Percentiles rank a stretch among this genome's conserved stretches.
Conservation (phyloP, 805 yeast genomes). For the Candida golubevii region DNA sequence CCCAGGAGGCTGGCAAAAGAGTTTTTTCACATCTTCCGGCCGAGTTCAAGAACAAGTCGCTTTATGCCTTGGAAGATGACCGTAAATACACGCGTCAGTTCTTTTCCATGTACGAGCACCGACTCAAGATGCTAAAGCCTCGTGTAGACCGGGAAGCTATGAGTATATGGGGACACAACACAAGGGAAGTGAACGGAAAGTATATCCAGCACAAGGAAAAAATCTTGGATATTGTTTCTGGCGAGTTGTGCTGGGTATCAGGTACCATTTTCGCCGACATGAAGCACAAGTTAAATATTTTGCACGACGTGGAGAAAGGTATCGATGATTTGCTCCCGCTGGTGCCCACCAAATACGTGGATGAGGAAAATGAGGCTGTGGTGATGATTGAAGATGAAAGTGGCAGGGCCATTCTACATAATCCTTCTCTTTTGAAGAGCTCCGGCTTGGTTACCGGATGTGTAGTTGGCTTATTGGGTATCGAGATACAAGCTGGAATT, state of each 20-base stretch:
- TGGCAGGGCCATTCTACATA: slow-evolving; percentile 73
- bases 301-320: slow-evolving; percentile 70
- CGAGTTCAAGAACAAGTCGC: slow-evolving; percentile 16
- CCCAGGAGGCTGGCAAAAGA: background rate
- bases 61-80: slow-evolving; percentile 16
- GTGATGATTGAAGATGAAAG: slow-evolving; percentile 85
- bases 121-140: slow-evolving; percentile 29
- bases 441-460: slow-evolving; percentile 80
- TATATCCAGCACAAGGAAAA: slow-evolving; percentile 32
- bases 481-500: slow-evolving; percentile 77
- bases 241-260: slow-evolving; percentile 70
- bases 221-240: slow-evolving; percentile 57
- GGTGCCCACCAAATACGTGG: slow-evolving; percentile 29
- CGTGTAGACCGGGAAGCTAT: slow-evolving; percentile 32
- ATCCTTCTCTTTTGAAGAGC: slow-evolving; percentile 50
- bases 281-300: slow-evolving; percentile 78
- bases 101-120: slow-evolving; percentile 40
- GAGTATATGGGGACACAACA: slow-evolving; percentile 53
- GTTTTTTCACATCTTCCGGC: background rate
- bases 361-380: slow-evolving; percentile 48
- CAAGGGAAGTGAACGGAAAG: slow-evolving; percentile 30
- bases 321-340: slow-evolving; percentile 47
- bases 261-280: slow-evolving; percentile 86
- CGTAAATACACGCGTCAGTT: slow-evolving; percentile 39
- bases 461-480: slow-evolving; percentile 82